Percentiles rank a stretch among this genome's conserved stretches.
Conservation (phyloP, 208 protist genomes). For the Acanthamoeba quina region DNA sequence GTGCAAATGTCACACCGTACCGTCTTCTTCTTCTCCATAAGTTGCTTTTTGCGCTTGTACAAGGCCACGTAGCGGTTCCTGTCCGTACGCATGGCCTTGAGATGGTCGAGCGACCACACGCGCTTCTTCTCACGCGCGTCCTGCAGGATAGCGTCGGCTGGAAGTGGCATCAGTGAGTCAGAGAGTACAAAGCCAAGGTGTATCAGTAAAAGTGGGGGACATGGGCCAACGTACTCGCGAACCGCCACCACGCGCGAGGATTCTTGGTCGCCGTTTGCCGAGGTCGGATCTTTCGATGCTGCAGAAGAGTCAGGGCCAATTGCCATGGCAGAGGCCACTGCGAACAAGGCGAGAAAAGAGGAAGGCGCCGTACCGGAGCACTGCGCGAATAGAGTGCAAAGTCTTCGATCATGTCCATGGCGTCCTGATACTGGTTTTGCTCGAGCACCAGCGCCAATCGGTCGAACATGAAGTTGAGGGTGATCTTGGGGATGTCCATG, state of each 20-base stretch:
- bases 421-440: slow-evolving; percentile 66
- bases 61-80: slow-evolving; percentile 28
- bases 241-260: slow-evolving; percentile 54
- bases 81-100: neutral
- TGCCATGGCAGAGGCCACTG: neutral
- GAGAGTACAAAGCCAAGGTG: neutral
- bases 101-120: slow-evolving; percentile 21
- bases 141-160: slow-evolving; percentile 59
- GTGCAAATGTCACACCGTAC: neutral
- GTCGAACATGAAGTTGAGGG: slow-evolving; percentile 69
- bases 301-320: neutral
- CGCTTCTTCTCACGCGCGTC: slow-evolving; percentile 44
- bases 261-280: neutral
- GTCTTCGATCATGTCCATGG: slow-evolving; percentile 65
- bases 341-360: neutral
- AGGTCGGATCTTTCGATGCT: slow-evolving; percentile 42
- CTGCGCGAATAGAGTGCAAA: slow-evolving; percentile 33
- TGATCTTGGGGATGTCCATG: slow-evolving; percentile 67
- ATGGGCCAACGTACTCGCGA: slow-evolving; percentile 21
- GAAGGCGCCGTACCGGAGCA: neutral
- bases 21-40: slow-evolving; percentile 35
- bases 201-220: too few relatives aligned
- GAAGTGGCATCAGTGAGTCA: too few relatives aligned
- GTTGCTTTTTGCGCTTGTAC: slow-evolving; percentile 41
- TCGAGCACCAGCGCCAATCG: slow-evolving; percentile 54